phyloP scores from a whole-genome alignment of 352 stramenopile genomes.

The Phytophthora capsici region DNA sequence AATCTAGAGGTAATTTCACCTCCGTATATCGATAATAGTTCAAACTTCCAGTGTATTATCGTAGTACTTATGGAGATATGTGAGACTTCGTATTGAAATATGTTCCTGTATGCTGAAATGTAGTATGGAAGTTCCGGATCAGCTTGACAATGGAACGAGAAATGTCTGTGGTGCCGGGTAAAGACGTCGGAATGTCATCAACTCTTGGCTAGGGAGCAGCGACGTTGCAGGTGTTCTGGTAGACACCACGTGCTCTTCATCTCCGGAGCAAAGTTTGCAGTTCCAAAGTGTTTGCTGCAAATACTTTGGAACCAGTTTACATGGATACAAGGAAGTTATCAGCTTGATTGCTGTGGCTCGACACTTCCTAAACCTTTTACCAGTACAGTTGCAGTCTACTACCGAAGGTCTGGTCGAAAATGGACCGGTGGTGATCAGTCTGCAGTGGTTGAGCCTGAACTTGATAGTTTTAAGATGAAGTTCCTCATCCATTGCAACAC shows the following conservation, averaged over 20 bases:
- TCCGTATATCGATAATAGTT: neutral
- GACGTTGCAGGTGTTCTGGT: slow-evolving; percentile 2
- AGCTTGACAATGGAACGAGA: slow-evolving; percentile 2
- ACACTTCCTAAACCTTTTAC: too few relatives aligned
- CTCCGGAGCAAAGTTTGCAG: too few relatives aligned
- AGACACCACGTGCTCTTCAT: slow-evolving; percentile 1
- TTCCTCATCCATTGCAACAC: neutral
- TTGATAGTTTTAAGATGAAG: slow-evolving; percentile 7
- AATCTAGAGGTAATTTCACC: slow-evolving; percentile 11
- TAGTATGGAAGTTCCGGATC: slow-evolving; percentile 8
- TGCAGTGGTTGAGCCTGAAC: slow-evolving; percentile 21
- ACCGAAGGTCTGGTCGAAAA: neutral
- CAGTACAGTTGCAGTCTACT: too few relatives aligned
- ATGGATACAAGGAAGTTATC: too few relatives aligned
- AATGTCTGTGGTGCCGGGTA: slow-evolving; percentile 12
- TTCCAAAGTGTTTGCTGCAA: too few relatives aligned
- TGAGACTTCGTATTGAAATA: neutral
- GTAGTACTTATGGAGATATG: too few relatives aligned
- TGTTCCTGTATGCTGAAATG: neutral
- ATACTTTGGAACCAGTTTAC: too few relatives aligned
- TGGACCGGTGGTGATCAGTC: slow-evolving; percentile 1
- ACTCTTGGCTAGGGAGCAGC: slow-evolving; percentile 8
- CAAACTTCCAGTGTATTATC: too few relatives aligned
- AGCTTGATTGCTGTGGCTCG: too few relatives aligned
- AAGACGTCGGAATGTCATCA: slow-evolving; percentile 7